A percentile compares a stretch with the other conserved stretches of the same genome.
Evolutionary conservation across 805 yeast genomes (phyloP).

Genomic region (Saccharomyces kudriavzevii): DNA sequence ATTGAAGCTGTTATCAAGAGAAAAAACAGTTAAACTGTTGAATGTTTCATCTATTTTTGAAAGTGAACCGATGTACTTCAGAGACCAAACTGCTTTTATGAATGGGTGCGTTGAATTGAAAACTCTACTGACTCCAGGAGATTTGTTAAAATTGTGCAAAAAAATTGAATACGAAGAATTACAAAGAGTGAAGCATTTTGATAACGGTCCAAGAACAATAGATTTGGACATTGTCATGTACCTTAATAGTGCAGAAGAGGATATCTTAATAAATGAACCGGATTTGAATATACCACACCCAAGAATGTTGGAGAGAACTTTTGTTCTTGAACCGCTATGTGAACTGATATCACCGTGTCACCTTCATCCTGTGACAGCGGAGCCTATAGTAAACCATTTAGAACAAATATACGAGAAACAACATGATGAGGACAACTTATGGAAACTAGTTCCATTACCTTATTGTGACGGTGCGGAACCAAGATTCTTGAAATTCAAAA

Average conservation of each 20-base stretch:
- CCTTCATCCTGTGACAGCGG: conserved; percentile 81
- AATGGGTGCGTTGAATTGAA: conserved; percentile 70
- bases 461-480: conserved; percentile 13
- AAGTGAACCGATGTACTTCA: conserved; percentile 86
- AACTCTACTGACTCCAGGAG: conserved; percentile 59
- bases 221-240: conserved; percentile 83
- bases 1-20: conserved; percentile 32
- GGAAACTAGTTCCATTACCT: conserved; percentile 42
- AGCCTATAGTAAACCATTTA: conserved; percentile 64
- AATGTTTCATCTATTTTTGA: conserved; percentile 72
- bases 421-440: conserved; percentile 45
- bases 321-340: conserved; percentile 82
- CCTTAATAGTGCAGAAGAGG: conserved; percentile 26
- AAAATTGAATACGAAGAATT: conserved; percentile 68
- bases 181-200: conserved; percentile 64
- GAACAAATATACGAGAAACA: conserved; percentile 40
- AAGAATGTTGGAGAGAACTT: conserved; percentile 79
- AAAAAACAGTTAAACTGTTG: conserved; percentile 39
- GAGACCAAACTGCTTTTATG: conserved; percentile 70
- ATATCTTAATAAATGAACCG: conserved; percentile 43
- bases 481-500: conserved; percentile 21
- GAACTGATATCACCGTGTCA: conserved; percentile 63
- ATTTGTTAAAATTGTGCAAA: conserved; percentile 54
- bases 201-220: conserved; percentile 87
- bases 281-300: conserved; percentile 76